Conservation (phyloP, 768 basidiomycete species). For the Sarcodon sp. region DNA sequence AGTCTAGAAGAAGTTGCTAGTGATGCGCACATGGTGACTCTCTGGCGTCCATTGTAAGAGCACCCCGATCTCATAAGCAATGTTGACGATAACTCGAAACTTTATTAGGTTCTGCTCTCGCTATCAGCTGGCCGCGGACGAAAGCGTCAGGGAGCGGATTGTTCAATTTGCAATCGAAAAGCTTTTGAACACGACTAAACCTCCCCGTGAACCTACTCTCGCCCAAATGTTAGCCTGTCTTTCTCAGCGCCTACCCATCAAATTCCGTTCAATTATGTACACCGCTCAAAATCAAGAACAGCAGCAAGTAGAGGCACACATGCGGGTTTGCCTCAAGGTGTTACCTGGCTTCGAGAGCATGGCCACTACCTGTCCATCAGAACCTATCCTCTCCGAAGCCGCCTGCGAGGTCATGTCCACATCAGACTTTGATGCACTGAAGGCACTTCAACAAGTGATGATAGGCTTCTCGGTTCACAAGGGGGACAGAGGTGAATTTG, state of each 20-base stretch:
- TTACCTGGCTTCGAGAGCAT: slow-evolving; percentile 8
- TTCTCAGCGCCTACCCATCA: slow-evolving; percentile 13
- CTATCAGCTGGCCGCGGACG: slow-evolving; percentile 4
- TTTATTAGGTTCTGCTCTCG: slow-evolving; percentile 6
- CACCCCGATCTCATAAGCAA: neutral
- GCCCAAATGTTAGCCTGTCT: slow-evolving; percentile 5
- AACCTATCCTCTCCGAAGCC: slow-evolving; percentile 18
- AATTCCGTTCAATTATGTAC: slow-evolving; percentile 8
- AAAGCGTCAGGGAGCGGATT: slow-evolving; percentile 2
- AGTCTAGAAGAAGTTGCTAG: slow-evolving; percentile 9
- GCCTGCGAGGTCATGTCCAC: slow-evolving; percentile 8
- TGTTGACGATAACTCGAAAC: neutral
- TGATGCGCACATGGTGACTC: slow-evolving; percentile 8
- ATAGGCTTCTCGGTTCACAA: slow-evolving; percentile 6
- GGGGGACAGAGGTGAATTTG: slow-evolving; percentile 14
- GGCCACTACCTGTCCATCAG: slow-evolving; percentile 13
- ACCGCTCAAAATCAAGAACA: slow-evolving; percentile 5
- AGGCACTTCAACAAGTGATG: neutral
- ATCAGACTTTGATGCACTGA: slow-evolving; percentile 3
- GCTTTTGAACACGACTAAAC: neutral
- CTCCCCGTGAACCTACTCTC: no score
- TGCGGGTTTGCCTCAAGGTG: slow-evolving; percentile 16
- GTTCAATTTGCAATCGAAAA: slow-evolving; percentile 4
- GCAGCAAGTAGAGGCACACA: slow-evolving; percentile 18
- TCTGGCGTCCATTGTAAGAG: slow-evolving; percentile 16